A percentile compares a stretch with the other conserved stretches of the same genome.
Evolutionary conservation across 768 basidiomycete genomes (phyloP).

Genomic region (Mycena indigotica): DNA sequence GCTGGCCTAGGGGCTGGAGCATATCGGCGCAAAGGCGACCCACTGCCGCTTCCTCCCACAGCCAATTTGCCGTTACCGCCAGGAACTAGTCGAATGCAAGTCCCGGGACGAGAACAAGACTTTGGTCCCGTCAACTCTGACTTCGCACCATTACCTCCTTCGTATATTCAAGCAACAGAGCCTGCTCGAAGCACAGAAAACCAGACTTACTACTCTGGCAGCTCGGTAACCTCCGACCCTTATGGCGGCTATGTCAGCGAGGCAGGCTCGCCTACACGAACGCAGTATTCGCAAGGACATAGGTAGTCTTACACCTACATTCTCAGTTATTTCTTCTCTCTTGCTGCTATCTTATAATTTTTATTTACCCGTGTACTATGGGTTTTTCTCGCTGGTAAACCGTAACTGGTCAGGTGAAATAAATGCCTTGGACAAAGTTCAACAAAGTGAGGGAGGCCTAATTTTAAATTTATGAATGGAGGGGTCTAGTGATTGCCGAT

Average conservation of each 20-base stretch:
- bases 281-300: background rate
- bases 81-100: conserved; percentile 16
- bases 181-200: background rate
- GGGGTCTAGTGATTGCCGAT: background rate
- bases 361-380: too few relatives aligned
- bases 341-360: too few relatives aligned
- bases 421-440: too few relatives aligned
- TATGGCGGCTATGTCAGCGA: conserved; percentile 1
- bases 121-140: conserved; percentile 9
- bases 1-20: conserved; percentile 16
- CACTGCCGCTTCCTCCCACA: conserved; percentile 15
- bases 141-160: conserved; percentile 9
- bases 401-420: too few relatives aligned
- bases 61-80: conserved; percentile 14
- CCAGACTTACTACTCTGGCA: background rate
- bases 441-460: too few relatives aligned
- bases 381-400: too few relatives aligned
- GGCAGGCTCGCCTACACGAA: background rate
- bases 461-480: too few relatives aligned
- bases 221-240: background rate
- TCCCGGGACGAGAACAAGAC: conserved; percentile 21
- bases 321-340: too few relatives aligned
- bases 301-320: background rate
- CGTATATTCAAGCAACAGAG: conserved; percentile 19
- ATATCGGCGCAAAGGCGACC: conserved; percentile 7